Evolutionary conservation across 2,329 filamentous ascomycete species (phyloP), one percentile per base, ranked within the genome.

Genomic region (Allantophomopsis cytisporea): DNA sequence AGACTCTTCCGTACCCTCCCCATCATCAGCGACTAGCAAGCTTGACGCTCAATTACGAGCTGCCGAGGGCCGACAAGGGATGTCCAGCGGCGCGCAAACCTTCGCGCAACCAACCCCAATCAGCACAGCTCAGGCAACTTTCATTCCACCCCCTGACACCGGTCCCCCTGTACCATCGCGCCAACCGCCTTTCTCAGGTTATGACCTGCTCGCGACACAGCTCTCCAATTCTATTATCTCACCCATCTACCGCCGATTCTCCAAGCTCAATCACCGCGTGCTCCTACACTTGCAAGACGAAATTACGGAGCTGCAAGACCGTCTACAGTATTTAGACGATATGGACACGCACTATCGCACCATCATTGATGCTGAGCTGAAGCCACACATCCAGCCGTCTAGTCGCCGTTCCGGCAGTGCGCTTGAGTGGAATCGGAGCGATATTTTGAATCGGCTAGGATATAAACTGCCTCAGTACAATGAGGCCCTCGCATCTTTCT

Each of bases 251-350:
- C 76, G 88, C 34, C 80, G 80, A 41, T 95, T 95, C 52, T 80
- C 84, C 54, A 70, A 75, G 10, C 62, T 94, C 14, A 88, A 91
- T 50, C 86, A 94, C 54, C 78, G 88, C 2, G 62, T 94, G 2
- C 63, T 95, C 2, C 65, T 94, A 0, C 79, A 91, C 45, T 66
- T 94, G 13, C 88, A 94, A 57, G 86, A 94, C 53, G 85, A 94
- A 55, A 73, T 94, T 14, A 68, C 69, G 21, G 81, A 89, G 50
- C 65, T 94, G 4, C 23, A 28, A 28, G 23, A 28, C 11, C 23
- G 23, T 10, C 23, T 28, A 12, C 23, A 28, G 23, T 28, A 28
- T 12, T 28, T 8, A 12, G 23, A 28, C 11, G 23, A 28, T 12
- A 8, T 28, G 4, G 23, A 28, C 23, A 28, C 23, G 23, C 7